A percentile compares a stretch with the other conserved stretches of the same genome.
phyloP scores from a whole-genome alignment of 2,329 filamentous ascomycete genomes.

The Endoconidiophora polonica region DNA sequence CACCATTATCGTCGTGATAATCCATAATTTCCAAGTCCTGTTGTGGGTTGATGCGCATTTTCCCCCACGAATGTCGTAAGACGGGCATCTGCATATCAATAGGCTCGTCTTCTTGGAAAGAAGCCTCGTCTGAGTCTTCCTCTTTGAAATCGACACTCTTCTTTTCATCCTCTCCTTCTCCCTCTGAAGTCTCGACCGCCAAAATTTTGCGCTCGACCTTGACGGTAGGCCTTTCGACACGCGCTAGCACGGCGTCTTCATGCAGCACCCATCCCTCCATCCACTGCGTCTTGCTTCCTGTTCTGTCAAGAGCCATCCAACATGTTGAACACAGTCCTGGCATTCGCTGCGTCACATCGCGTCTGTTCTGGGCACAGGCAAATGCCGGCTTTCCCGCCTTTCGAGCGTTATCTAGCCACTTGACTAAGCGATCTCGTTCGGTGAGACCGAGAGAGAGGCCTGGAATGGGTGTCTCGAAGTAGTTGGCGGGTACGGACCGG shows the following conservation, averaged over 20 bases:
- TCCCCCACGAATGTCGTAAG: no score
- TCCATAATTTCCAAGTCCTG: no score
- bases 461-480: background rate
- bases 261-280: background rate
- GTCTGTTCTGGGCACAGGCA: background rate
- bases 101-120: no score
- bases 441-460: background rate
- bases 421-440: conserved; percentile 19
- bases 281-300: background rate
- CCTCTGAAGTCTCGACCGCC: no score
- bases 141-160: no score
- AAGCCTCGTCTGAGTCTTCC: no score
- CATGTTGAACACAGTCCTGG: background rate
- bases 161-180: no score
- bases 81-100: no score
- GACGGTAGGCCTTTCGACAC: no score
- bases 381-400: conserved; percentile 26
- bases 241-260: background rate
- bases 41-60: no score
- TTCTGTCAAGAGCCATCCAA: background rate
- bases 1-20: no score
- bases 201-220: no score
- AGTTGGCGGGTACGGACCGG: background rate
- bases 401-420: conserved; percentile 25
- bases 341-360: background rate